A percentile compares a stretch with the other conserved stretches of the same genome.
These are phyloP conservation scores for Euphorbia peplus DNA, from an alignment of 345 rosid genomes.

Conservation along the genomic window DNA sequence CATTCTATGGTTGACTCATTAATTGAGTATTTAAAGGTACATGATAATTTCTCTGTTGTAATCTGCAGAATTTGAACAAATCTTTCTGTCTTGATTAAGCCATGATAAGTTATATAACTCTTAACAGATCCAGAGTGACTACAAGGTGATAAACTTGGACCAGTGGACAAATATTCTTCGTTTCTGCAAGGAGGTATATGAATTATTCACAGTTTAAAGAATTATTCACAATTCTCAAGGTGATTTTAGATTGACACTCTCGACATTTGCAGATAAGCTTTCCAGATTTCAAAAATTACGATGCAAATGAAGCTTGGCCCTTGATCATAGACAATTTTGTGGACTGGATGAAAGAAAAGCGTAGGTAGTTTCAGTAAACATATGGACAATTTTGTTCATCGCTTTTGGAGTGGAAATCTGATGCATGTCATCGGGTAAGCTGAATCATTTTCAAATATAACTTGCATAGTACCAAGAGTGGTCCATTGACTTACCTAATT, in stretches of 20 bases:
- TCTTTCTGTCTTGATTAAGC: not conserved
- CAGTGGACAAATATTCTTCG: constrained; percentile 90
- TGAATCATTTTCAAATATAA: not conserved
- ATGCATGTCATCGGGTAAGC: not conserved
- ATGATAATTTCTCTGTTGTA: constrained; percentile 6
- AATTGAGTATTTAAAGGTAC: constrained; percentile 68
- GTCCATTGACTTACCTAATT: not conserved
- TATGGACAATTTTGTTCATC: not conserved
- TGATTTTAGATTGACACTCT: not conserved
- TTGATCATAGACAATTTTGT: constrained; percentile 53
- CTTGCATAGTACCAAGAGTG: too few relatives aligned
- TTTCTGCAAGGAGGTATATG: constrained; percentile 79
- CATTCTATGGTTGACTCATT: constrained; percentile 74
- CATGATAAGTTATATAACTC: constrained; percentile 5
- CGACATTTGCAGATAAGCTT: constrained; percentile 36
- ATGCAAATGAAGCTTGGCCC: constrained; percentile 48
- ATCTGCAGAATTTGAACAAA: not conserved
- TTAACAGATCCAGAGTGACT: constrained; percentile 81
- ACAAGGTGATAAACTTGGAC: constrained; percentile 91
- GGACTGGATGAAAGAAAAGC: constrained; percentile 48
- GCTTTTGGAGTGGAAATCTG: not conserved
- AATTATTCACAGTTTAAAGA: too few relatives aligned
- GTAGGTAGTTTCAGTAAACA: constrained; percentile 22
- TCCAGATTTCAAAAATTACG: constrained; percentile 47
- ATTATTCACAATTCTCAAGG: not conserved